Evolutionary conservation across 257 asterid species (phyloP).

Genomic region (Plantago elongata): DNA sequence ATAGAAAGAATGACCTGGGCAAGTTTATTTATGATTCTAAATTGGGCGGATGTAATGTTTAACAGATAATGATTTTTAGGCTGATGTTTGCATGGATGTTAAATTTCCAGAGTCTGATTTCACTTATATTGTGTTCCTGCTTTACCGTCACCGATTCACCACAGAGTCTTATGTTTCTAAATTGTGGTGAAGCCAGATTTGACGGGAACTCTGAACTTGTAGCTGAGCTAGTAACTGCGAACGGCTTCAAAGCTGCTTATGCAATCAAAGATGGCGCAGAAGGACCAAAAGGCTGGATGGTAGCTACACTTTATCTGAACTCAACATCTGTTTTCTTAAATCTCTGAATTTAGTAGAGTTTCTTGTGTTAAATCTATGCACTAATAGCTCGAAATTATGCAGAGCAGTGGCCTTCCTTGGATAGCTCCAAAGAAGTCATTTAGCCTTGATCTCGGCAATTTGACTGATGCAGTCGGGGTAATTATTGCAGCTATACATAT

Average conservation of each 20-base stretch:
- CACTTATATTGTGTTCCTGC: background rate
- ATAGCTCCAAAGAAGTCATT: conserved; percentile 41
- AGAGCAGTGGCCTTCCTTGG: conserved; percentile 98
- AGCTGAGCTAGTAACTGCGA: conserved; percentile 82
- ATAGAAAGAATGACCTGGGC: too few species aligned
- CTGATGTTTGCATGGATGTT: background rate
- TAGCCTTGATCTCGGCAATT: conserved; percentile 34
- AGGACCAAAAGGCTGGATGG: conserved; percentile 69
- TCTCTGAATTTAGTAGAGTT: background rate
- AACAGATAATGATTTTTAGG: too few species aligned
- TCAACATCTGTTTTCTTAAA: background rate
- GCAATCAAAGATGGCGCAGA: conserved; percentile 93
- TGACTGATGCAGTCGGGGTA: conserved; percentile 27
- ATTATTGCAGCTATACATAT: conserved; percentile 14
- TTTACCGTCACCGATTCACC: conserved; percentile 5
- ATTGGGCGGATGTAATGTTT: too few species aligned
- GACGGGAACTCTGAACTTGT: conserved; percentile 98
- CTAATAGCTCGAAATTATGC: conserved; percentile 29
- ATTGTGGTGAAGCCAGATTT: conserved; percentile 90
- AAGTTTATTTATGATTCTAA: too few species aligned
- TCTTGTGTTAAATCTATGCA: conserved; percentile 22
- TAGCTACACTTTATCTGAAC: background rate
- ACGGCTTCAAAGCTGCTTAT: conserved; percentile 94
- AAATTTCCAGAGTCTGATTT: background rate
- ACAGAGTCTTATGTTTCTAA: conserved; percentile 24